phyloP scores from a whole-genome alignment of 108 stramenopile genomes.

The Cyclostephanos invisitatus region DNA sequence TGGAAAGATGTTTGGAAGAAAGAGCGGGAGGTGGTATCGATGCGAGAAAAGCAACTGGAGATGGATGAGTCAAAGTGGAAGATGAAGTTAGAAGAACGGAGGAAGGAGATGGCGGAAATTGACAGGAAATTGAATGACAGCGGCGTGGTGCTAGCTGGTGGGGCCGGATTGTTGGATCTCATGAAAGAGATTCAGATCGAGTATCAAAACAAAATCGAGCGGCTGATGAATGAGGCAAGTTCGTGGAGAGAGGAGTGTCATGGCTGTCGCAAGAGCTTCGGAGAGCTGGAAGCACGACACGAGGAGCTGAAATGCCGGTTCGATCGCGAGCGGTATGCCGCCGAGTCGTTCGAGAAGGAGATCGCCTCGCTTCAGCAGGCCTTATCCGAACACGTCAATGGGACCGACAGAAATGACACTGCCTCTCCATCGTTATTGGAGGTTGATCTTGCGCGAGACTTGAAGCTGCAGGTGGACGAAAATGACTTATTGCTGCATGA shows the following conservation, averaged over 20 bases:
- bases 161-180: background rate
- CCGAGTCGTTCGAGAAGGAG: slow-evolving; percentile 17
- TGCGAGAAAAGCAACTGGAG: slow-evolving; percentile 26
- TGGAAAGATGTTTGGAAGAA: slow-evolving; percentile 41
- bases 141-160: background rate
- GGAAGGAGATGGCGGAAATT: slow-evolving; percentile 14
- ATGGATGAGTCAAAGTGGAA: slow-evolving; percentile 26
- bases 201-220: slow-evolving; percentile 12
- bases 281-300: slow-evolving; percentile 12
- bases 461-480: slow-evolving; percentile 23
- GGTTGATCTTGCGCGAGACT: slow-evolving; percentile 21
- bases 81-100: slow-evolving; percentile 18
- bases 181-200: slow-evolving; percentile 15
- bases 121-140: slow-evolving; percentile 3
- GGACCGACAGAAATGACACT: background rate
- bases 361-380: slow-evolving; percentile 22
- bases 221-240: slow-evolving; percentile 20
- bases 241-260: slow-evolving; percentile 32
- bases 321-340: slow-evolving; percentile 7
- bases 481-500: slow-evolving; percentile 23
- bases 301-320: slow-evolving; percentile 16
- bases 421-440: background rate
- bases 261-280: slow-evolving; percentile 9
- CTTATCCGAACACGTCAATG: slow-evolving; percentile 12
- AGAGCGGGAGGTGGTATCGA: slow-evolving; percentile 25